A percentile compares a stretch with the other conserved stretches of the same genome.
These are phyloP conservation scores for Silene noctiflora DNA, from an alignment of 179 eudicot species.

Conservation along the genomic window DNA sequence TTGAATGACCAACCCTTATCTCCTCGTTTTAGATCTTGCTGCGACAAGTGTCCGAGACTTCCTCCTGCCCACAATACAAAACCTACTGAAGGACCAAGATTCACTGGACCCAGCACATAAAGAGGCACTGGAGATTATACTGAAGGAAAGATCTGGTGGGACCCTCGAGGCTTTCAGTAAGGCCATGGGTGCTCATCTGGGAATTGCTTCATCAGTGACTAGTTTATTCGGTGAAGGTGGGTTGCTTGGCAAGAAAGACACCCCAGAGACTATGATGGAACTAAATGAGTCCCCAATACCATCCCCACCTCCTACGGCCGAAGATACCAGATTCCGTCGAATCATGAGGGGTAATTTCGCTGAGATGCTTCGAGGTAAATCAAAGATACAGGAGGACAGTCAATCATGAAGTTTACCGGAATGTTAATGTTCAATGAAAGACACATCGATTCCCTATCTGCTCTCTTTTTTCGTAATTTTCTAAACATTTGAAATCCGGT, in stretches of 20 bases:
- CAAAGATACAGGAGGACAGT: constrained; percentile 46
- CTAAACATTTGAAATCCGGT: neutral
- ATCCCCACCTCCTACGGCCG: constrained; percentile 42
- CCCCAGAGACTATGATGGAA: constrained; percentile 37
- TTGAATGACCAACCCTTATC: neutral
- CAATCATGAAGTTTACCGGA: neutral
- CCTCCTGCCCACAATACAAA: constrained; percentile 81
- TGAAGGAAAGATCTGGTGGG: constrained; percentile 93
- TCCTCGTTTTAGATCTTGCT: constrained; percentile 58
- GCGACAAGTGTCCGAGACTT: constrained; percentile 72
- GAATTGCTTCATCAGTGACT: constrained; percentile 72
- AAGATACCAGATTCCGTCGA: constrained; percentile 84
- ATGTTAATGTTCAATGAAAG: neutral
- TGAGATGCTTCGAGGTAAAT: constrained; percentile 77
- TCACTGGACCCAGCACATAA: constrained; percentile 99
- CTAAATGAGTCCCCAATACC: constrained; percentile 41
- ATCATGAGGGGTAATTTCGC: constrained; percentile 86
- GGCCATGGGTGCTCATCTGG: constrained; percentile 95
- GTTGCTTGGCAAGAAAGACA: constrained; percentile 73
- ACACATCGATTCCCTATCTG: neutral
- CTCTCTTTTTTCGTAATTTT: neutral
- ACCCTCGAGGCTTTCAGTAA: constrained; percentile 78
- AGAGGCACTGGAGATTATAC: constrained; percentile 82
- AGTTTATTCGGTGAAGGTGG: constrained; percentile 85
- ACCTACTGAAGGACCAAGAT: constrained; percentile 78